Evolutionary conservation across 2,329 filamentous ascomycete species (phyloP).

Genomic region (Boeremia lycopersici): DNA sequence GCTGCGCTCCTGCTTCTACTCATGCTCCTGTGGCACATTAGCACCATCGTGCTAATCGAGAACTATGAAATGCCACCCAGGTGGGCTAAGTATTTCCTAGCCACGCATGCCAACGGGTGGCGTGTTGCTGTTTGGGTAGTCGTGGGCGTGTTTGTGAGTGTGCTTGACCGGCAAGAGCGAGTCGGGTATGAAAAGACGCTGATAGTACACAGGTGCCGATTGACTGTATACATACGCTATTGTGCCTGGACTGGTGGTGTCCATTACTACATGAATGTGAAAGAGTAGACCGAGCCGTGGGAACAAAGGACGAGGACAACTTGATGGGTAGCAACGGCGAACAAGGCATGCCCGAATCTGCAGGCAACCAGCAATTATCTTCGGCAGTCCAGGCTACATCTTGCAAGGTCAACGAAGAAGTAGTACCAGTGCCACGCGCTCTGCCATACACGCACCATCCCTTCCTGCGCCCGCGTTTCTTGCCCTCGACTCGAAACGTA

Average conservation of each 20-base stretch:
- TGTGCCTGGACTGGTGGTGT: constrained; percentile 23
- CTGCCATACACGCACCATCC: constrained; percentile 10
- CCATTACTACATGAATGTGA: not conserved
- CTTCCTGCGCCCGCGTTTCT: not conserved
- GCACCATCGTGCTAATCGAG: constrained; percentile 19
- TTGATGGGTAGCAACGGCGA: not conserved
- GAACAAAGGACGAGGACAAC: not conserved
- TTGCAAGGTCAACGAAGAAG: too few relatives aligned
- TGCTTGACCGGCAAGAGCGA: too few relatives aligned
- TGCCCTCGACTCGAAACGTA: not conserved
- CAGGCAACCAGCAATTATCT: not conserved
- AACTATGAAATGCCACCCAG: constrained; percentile 25
- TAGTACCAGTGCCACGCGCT: not conserved
- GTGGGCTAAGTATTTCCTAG: constrained; percentile 17
- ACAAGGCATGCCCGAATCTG: not conserved
- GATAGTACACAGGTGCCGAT: constrained; percentile 8
- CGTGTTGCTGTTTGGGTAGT: constrained; percentile 18
- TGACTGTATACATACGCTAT: constrained; percentile 18
- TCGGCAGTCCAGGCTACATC: not conserved
- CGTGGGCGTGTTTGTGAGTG: constrained; percentile 14
- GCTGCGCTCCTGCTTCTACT: constrained; percentile 22
- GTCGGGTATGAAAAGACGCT: not conserved
- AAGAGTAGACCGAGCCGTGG: not conserved
- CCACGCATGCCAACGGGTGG: constrained; percentile 10
- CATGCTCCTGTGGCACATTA: constrained; percentile 31